Percentiles rank a stretch among this genome's conserved stretches.
Conservation (phyloP, 1,284 basidiomycete genomes). For the Trametes versicolor region DNA sequence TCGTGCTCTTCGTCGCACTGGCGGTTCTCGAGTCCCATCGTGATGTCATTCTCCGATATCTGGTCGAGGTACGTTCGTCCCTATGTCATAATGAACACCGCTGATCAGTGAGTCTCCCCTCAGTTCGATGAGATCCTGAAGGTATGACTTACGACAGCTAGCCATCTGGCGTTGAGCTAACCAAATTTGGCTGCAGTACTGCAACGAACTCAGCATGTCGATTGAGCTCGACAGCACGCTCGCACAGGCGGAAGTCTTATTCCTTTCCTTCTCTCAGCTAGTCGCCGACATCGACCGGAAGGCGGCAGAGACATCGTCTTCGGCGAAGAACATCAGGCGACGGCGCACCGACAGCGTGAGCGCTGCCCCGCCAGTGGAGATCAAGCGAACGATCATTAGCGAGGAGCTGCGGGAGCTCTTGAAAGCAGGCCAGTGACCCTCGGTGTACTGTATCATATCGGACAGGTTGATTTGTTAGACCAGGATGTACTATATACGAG, state of each 20-base stretch:
- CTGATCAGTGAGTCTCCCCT: background rate
- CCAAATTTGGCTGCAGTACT: slow-evolving; percentile 63
- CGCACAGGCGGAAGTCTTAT: slow-evolving; percentile 93
- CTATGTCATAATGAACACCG: background rate
- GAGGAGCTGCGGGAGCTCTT: slow-evolving; percentile 32
- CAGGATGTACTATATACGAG: slow-evolving; percentile 29
- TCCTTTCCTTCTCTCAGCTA: slow-evolving; percentile 85
- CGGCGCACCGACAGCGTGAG: slow-evolving; percentile 21
- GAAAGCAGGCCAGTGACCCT: slow-evolving; percentile 29
- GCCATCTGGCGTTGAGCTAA: slow-evolving; percentile 12
- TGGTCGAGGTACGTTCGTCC: slow-evolving; percentile 73
- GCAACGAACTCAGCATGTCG: slow-evolving; percentile 93
- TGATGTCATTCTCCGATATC: slow-evolving; percentile 92
- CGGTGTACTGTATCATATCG: slow-evolving; percentile 15
- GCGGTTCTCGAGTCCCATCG: slow-evolving; percentile 94
- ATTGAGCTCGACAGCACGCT: slow-evolving; percentile 93
- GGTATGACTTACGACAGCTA: slow-evolving; percentile 48
- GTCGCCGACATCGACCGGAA: slow-evolving; percentile 89
- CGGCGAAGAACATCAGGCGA: slow-evolving; percentile 21
- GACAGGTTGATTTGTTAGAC: slow-evolving; percentile 28
- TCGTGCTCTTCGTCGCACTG: slow-evolving; percentile 95
- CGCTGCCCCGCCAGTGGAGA: background rate
- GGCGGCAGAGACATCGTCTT: slow-evolving; percentile 58
- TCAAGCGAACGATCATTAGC: slow-evolving; percentile 28
- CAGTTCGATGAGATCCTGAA: slow-evolving; percentile 91